Evolutionary conservation across 2,329 filamentous ascomycete species (phyloP).

Genomic region (Fusarium euwallaceae): DNA sequence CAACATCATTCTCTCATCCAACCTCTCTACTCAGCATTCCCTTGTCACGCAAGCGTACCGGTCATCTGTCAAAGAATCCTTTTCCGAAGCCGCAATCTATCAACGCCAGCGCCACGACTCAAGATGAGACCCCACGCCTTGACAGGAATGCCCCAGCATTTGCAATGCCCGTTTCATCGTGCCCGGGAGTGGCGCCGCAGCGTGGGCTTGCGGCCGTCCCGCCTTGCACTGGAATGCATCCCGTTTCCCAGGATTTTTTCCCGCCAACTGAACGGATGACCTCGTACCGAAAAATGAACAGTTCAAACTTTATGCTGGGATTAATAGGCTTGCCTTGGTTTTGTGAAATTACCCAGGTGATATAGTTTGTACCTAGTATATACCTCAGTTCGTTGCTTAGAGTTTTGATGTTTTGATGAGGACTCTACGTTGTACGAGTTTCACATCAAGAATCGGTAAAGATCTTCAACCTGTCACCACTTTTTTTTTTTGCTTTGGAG

Average conservation of each 20-base stretch:
- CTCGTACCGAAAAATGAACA: background rate
- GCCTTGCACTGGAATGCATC: slow-evolving; percentile 23
- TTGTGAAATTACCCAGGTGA: slow-evolving; percentile 6
- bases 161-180: slow-evolving; percentile 31
- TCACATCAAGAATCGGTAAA: background rate
- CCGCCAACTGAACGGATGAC: background rate
- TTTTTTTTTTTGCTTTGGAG: background rate
- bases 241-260: background rate
- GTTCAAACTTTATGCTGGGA: background rate
- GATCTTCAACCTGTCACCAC: background rate
- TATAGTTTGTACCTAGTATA: background rate
- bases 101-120: background rate
- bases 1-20: background rate
- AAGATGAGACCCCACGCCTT: background rate
- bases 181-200: slow-evolving; percentile 36
- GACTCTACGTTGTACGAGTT: background rate
- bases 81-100: background rate
- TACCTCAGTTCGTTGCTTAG: background rate
- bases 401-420: background rate
- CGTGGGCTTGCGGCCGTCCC: background rate
- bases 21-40: background rate
- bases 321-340: background rate
- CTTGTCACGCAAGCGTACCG: slow-evolving; percentile 7
- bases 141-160: slow-evolving; percentile 33
- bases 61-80: background rate